Evolutionary conservation across 2,329 filamentous ascomycete species (phyloP).

Genomic region (Cordyceps sp.): DNA sequence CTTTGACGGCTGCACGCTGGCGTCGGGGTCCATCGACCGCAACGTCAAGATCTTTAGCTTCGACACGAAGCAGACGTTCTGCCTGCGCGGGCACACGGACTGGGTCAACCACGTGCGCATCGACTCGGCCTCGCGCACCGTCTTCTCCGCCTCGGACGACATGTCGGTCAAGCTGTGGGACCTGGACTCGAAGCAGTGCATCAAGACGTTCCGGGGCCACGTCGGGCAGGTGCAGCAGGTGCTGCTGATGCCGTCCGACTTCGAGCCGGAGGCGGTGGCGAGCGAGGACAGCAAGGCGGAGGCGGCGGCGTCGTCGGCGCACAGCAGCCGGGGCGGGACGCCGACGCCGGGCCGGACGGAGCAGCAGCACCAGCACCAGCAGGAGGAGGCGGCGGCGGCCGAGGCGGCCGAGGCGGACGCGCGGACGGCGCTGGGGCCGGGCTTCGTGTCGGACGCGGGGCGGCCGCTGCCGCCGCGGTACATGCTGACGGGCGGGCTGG

Average conservation of each 20-base stretch:
- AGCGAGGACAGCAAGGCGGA: constrained; percentile 29
- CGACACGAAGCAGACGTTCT: constrained; percentile 62
- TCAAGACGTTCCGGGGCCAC: constrained; percentile 69
- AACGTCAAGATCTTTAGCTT: constrained; percentile 91
- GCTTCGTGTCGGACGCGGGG: constrained; percentile 41
- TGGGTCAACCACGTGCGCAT: constrained; percentile 96
- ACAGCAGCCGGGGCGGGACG: constrained; percentile 28
- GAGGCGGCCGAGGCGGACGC: constrained; percentile 22
- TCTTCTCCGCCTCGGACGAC: constrained; percentile 90
- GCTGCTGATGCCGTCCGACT: constrained; percentile 67
- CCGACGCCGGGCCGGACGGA: constrained; percentile 15
- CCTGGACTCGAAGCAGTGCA: constrained; percentile 64
- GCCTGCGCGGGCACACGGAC: constrained; percentile 70
- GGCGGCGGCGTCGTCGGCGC: constrained; percentile 35
- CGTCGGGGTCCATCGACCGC: constrained; percentile 77
- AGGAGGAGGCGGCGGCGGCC: no score
- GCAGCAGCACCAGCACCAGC: no score
- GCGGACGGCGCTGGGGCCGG: constrained; percentile 38
- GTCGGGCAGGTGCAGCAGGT: constrained; percentile 93
- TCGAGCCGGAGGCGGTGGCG: constrained; percentile 61
- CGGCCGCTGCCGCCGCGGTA: constrained; percentile 71
- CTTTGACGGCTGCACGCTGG: constrained; percentile 70
- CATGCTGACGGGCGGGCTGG: constrained; percentile 83
- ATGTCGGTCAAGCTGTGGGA: constrained; percentile 88
- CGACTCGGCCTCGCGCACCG: constrained; percentile 63